Conservation (phyloP, 2,329 filamentous ascomycete species). For the Endoconidiophora laricicola region DNA sequence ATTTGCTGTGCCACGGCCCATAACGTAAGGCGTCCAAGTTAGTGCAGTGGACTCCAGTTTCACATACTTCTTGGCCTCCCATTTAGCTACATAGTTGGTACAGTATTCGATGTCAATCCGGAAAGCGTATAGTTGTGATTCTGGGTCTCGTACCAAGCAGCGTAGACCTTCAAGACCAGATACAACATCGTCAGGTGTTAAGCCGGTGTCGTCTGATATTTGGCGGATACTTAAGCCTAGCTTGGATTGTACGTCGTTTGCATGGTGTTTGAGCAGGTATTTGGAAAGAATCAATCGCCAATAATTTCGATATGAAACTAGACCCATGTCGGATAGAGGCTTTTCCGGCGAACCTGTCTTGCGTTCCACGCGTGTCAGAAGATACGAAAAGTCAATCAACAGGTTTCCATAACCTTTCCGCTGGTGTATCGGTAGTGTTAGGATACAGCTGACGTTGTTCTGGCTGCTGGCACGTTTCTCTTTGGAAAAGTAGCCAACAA, state of each 20-base stretch:
- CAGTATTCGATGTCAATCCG: slow-evolving; percentile 76
- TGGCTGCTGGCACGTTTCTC: slow-evolving; percentile 88
- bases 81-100: slow-evolving; percentile 71
- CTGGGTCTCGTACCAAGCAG: slow-evolving; percentile 74
- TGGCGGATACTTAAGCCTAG: slow-evolving; percentile 41
- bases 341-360: slow-evolving; percentile 96
- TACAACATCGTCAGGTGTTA: slow-evolving; percentile 92
- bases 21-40: slow-evolving; percentile 93
- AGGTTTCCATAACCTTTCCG: slow-evolving; percentile 94
- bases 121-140: slow-evolving; percentile 77
- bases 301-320: slow-evolving; percentile 94
- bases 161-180: slow-evolving; percentile 82
- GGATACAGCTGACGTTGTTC: slow-evolving; percentile 95
- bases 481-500: slow-evolving; percentile 99
- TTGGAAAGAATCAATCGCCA: slow-evolving; percentile 83
- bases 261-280: slow-evolving; percentile 44
- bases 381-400: slow-evolving; percentile 94
- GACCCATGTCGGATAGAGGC: slow-evolving; percentile 89
- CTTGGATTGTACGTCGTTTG: slow-evolving; percentile 19
- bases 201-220: slow-evolving; percentile 78
- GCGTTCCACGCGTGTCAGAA: slow-evolving; percentile 79
- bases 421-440: slow-evolving; percentile 91
- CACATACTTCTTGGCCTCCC: slow-evolving; percentile 78
- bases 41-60: slow-evolving; percentile 64
- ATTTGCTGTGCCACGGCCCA: slow-evolving; percentile 70